Evolutionary conservation across 2,329 filamentous ascomycete genomes (phyloP).

Genomic region (Raffaelea albimanens): DNA sequence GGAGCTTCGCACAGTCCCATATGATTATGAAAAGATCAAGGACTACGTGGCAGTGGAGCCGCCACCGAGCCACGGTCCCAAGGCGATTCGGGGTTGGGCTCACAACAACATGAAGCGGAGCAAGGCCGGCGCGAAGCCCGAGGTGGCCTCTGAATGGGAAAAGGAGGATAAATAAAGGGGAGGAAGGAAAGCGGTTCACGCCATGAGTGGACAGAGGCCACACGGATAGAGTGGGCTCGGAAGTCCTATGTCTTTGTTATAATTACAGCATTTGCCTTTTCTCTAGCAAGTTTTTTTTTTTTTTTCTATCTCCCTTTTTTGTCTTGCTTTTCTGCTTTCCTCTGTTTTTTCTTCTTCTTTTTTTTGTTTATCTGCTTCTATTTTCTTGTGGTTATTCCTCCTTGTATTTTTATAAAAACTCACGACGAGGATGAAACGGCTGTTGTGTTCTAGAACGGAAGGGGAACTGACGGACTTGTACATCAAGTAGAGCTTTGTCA

Average conservation of each 20-base stretch:
- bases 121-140: slow-evolving; percentile 1
- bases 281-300: too few relatives aligned
- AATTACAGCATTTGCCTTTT: too few relatives aligned
- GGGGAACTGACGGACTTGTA: too few relatives aligned
- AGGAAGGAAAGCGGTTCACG: background rate
- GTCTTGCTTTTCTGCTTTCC: background rate
- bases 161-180: slow-evolving; percentile 2
- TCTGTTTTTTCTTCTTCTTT: background rate
- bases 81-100: slow-evolving; percentile 49
- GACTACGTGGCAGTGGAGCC: slow-evolving; percentile 46
- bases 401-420: too few relatives aligned
- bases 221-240: too few relatives aligned
- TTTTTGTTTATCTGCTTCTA: background rate
- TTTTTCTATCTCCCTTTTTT: too few relatives aligned
- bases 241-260: too few relatives aligned
- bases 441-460: too few relatives aligned
- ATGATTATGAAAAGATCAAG: slow-evolving; percentile 46
- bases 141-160: slow-evolving; percentile 1
- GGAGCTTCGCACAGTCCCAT: slow-evolving; percentile 50
- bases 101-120: slow-evolving; percentile 31
- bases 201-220: too few relatives aligned
- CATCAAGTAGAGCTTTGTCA: too few relatives aligned
- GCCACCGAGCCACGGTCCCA: slow-evolving; percentile 45
- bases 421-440: too few relatives aligned
- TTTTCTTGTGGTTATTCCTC: too few relatives aligned